phyloP scores from a whole-genome alignment of 1,284 basidiomycete genomes.

The Hypsizygus ulmarius region DNA sequence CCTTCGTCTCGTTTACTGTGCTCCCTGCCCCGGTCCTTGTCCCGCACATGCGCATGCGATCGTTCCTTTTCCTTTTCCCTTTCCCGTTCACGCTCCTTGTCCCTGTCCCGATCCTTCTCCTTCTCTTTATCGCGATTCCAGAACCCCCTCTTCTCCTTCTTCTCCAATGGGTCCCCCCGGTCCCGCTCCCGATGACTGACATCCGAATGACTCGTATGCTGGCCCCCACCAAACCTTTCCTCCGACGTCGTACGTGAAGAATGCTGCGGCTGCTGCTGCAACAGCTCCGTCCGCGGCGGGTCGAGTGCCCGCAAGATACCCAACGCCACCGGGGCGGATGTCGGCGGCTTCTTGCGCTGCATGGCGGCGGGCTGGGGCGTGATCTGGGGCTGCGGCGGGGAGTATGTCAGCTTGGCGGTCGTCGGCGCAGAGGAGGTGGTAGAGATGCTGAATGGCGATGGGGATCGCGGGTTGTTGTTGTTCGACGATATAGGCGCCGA shows the following conservation, averaged over 20 bases:
- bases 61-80: slow-evolving; percentile 30
- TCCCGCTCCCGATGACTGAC: slow-evolving; percentile 28
- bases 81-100: slow-evolving; percentile 26
- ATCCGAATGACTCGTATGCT: slow-evolving; percentile 21
- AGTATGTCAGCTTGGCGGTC: slow-evolving; percentile 24
- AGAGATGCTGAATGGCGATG: slow-evolving; percentile 41
- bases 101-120: slow-evolving; percentile 26
- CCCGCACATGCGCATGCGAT: background rate
- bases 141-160: slow-evolving; percentile 46
- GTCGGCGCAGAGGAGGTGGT: slow-evolving; percentile 28
- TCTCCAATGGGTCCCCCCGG: slow-evolving; percentile 22
- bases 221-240: slow-evolving; percentile 27
- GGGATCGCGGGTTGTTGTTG: slow-evolving; percentile 32
- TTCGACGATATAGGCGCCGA: slow-evolving; percentile 44
- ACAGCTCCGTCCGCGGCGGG: slow-evolving; percentile 38
- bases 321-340: slow-evolving; percentile 38
- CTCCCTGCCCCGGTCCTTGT: slow-evolving; percentile 30
- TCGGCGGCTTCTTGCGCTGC: slow-evolving; percentile 24
- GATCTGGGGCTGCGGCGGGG: slow-evolving; percentile 19
- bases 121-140: slow-evolving; percentile 38
- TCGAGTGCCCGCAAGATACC: slow-evolving; percentile 60
- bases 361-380: slow-evolving; percentile 8
- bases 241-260: slow-evolving; percentile 30
- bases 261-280: slow-evolving; percentile 19
- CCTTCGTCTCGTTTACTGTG: slow-evolving; percentile 39